phyloP scores from a whole-genome alignment of 768 basidiomycete genomes.

The Tulasnella sp. region DNA sequence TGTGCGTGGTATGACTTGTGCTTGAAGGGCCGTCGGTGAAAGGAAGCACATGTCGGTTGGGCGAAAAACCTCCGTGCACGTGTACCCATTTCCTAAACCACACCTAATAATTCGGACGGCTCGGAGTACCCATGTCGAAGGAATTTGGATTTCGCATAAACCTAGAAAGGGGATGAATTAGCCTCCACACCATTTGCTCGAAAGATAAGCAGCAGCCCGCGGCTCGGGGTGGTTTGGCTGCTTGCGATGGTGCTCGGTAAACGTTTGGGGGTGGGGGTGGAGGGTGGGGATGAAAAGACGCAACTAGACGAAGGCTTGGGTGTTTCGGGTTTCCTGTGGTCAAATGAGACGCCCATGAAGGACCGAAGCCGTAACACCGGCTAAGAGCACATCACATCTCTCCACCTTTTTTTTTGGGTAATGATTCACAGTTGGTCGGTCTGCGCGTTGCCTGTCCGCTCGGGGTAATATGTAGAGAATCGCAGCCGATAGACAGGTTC shows the following conservation, averaged over 20 bases:
- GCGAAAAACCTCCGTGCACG: not conserved
- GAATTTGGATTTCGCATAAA: not conserved
- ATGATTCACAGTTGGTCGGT: not conserved
- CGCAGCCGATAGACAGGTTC: no score
- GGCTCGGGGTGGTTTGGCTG: no score
- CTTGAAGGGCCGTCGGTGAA: not conserved
- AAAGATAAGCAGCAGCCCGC: not conserved
- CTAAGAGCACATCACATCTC: not conserved
- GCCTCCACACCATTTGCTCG: no score
- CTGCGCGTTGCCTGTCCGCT: no score
- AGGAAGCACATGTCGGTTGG: not conserved
- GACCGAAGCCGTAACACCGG: not conserved
- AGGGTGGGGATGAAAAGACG: not conserved
- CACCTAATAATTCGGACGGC: not conserved
- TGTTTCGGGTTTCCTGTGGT: not conserved
- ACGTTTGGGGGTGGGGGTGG: not conserved
- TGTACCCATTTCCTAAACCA: not conserved
- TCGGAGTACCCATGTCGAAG: not conserved
- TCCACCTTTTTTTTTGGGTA: no score
- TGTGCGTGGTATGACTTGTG: not conserved
- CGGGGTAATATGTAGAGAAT: no score
- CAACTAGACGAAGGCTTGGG: not conserved
- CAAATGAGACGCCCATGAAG: not conserved
- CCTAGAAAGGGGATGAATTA: not conserved
- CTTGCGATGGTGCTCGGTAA: not conserved